Evolutionary conservation across 2,329 filamentous ascomycete genomes (phyloP), one percentile per base, ranked within the genome.

Genomic region (Curvularia sp.): DNA sequence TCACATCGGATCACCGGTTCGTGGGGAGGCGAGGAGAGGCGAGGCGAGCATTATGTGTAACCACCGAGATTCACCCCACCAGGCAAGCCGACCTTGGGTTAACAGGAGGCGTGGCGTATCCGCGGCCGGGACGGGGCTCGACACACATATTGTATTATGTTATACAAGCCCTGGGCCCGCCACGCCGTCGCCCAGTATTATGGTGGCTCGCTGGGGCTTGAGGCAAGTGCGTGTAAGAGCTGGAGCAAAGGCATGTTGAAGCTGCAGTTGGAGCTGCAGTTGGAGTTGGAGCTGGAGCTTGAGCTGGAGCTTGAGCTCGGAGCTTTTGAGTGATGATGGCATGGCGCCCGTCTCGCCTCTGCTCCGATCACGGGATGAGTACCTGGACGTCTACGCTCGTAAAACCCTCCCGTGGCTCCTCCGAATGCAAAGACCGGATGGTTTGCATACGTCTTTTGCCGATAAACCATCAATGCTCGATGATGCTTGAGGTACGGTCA

Each of bases 61-160:
- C 66, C 65, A 65, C 63, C 64, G 67, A 69, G 59, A 68, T 59
- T 66, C 52, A 61, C 58, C 66, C 67, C 70, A 64, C 66, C 66
- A 67, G 46, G 61, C 63, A 60, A 60, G 55, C 63, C 56, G 61
- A 68, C 55, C 43, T 63, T 63, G 59, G 57, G 50, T 61, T 62
- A 64, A 66, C 51, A 48, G 61, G 63, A 59, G 61, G 66, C 60
- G 67, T 62, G 41, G 62, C 57, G 73, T 59, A 68, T 74, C 72
- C 72, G 73, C 71, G 72, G 70, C 72, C 71, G 71, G 64, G 66
- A 51, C 59, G 60, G 61, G 67, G 65, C 56, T 49, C 70, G 53
- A 60, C 58, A 61, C 30, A 38, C 47, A 21, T 36, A 27, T 63
- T 38, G 41, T 30, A 25, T 47, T 49, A 48, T 30, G 49, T 46